Evolutionary conservation across 345 rosid species (phyloP).

Genomic region (Citrus unshiu): DNA sequence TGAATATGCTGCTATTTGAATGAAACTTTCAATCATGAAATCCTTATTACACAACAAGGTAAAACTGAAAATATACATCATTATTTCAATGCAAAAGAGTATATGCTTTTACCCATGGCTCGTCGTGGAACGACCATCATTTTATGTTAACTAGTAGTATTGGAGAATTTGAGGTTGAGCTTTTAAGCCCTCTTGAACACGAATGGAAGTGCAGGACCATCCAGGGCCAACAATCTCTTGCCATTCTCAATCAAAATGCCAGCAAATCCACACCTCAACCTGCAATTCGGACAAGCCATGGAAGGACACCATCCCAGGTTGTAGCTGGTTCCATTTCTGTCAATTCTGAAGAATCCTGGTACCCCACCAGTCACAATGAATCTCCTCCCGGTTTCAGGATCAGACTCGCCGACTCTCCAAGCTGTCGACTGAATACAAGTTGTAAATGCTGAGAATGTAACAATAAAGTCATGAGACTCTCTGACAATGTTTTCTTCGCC

Average conservation of each 20-base stretch:
- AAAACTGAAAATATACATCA: not conserved
- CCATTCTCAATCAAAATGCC: conserved; percentile 19
- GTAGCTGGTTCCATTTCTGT: conserved; percentile 15
- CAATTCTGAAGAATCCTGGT: conserved; percentile 11
- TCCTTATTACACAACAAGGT: too few relatives aligned
- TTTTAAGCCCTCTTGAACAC: conserved; percentile 14
- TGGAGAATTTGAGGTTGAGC: too few relatives aligned
- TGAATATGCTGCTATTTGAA: too few relatives aligned
- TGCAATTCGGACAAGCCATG: conserved; percentile 18
- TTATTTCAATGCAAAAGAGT: not conserved
- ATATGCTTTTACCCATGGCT: not conserved
- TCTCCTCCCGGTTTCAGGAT: conserved; percentile 14
- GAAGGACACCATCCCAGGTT: conserved; percentile 17
- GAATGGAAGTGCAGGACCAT: conserved; percentile 28
- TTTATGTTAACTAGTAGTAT: not conserved
- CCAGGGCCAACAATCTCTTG: conserved; percentile 21
- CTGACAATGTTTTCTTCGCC: conserved; percentile 15
- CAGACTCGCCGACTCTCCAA: conserved; percentile 13
- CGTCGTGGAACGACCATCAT: not conserved
- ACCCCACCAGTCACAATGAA: conserved; percentile 11
- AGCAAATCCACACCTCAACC: conserved; percentile 20
- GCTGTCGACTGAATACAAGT: conserved; percentile 13
- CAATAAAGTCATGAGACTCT: conserved; percentile 20
- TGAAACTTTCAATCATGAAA: too few relatives aligned
- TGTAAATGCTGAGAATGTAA: conserved; percentile 10